phyloP scores from a whole-genome alignment of 495 filamentous ascomycete genomes.

The Monascus purpureus region DNA sequence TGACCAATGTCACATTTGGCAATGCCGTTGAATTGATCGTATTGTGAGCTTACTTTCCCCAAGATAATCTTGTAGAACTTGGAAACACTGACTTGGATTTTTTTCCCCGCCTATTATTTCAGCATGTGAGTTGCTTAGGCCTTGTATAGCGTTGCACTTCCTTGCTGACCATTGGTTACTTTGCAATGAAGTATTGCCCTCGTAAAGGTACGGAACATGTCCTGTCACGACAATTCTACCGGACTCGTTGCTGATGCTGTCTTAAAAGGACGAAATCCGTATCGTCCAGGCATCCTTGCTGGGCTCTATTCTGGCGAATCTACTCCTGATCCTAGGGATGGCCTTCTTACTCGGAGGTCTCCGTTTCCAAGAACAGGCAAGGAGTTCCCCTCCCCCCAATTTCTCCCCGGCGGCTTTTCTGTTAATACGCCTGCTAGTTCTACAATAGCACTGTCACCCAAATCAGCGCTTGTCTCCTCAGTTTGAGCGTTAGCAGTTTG shows the following conservation, averaged over 20 bases:
- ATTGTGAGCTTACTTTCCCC: constrained; percentile 35
- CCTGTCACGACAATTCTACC: background rate
- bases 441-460: constrained; percentile 93
- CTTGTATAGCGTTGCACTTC: too few species aligned
- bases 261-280: constrained; percentile 62
- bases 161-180: too few species aligned
- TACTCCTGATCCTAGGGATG: constrained; percentile 84
- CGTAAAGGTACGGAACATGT: constrained; percentile 30
- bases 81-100: constrained; percentile 18
- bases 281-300: constrained; percentile 83
- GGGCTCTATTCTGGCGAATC: constrained; percentile 76
- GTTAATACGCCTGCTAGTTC: constrained; percentile 43
- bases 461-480: constrained; percentile 87
- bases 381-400: too few species aligned
- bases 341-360: constrained; percentile 76
- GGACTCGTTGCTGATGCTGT: constrained; percentile 17
- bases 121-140: constrained; percentile 15
- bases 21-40: constrained; percentile 87
- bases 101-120: too few species aligned
- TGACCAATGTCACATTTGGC: constrained; percentile 80
- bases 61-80: background rate
- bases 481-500: constrained; percentile 76
- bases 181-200: constrained; percentile 42
- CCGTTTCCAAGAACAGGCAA: constrained; percentile 72
- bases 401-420: too few species aligned